Evolutionary conservation across 208 protist genomes (phyloP), one percentile per base, ranked within the genome.

Genomic region (Acanthamoeba castellanii): DNA sequence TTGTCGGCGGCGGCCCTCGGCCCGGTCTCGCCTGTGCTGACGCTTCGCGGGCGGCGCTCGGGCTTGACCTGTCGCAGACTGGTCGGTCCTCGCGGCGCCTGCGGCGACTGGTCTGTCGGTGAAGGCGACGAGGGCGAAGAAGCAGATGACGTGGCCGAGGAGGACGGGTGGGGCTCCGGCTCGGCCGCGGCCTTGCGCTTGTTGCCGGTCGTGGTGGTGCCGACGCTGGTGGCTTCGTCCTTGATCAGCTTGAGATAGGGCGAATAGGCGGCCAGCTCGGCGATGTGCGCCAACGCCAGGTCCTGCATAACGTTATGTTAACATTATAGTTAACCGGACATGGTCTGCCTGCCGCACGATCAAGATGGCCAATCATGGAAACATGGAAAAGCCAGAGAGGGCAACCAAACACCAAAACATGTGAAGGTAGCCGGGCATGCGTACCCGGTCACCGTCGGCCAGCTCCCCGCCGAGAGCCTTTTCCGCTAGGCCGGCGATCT

Each of bases 261-360:
- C 32, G 72, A 81, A 25, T 81, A 81, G 30, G 72, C 32, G 9
- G 72, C 72, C 18, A 81, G 72, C 72, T 81, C 72, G n/a, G 72
- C 42, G 34, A 47, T 81, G 72, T 81, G 72, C 13, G 72, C 72
- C 34, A 81, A 32, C 32, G 20, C 30, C 11, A 42, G 34, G 34
- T 37, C 70, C 70, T 81, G 14, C 52, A 22, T 3, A 9, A 45
- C 1, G 37, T 3, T 42, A 42, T 42, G 37, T 42, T 42, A 42
- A 42, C 37, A 42, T 42, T n/a, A n/a, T n/a, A n/a, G n/a, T n/a
- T n/a, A n/a, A n/a, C n/a, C n/a, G n/a, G n/a, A n/a, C n/a, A n/a
- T n/a, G n/a, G n/a, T n/a, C n/a, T n/a, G n/a, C n/a, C n/a, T n/a
- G n/a, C n/a, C n/a, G n/a, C n/a, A n/a, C n/a, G n/a, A n/a, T n/a